Conservation (phyloP, 345 rosid genomes). For the Garcia nutans region DNA sequence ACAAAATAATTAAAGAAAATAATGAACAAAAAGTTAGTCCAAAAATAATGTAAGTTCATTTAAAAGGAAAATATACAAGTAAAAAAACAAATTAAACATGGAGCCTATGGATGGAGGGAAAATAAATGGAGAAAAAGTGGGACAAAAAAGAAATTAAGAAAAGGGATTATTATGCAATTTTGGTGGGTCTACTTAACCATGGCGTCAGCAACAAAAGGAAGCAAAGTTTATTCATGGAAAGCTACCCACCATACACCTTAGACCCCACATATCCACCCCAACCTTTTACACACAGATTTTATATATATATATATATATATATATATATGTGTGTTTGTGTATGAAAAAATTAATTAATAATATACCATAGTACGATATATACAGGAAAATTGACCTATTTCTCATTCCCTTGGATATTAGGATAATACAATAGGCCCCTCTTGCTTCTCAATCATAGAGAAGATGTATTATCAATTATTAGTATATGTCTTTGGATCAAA, state of each 20-base stretch:
- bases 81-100: too few species aligned
- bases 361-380: too few species aligned
- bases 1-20: background rate
- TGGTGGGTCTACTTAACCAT: background rate
- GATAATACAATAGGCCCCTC: constrained; percentile 13
- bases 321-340: too few species aligned
- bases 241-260: constrained; percentile 5
- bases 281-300: background rate
- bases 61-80: too few species aligned
- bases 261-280: constrained; percentile 19
- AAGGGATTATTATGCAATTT: background rate
- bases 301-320: too few species aligned
- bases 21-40: too few species aligned
- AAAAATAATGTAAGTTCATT: background rate
- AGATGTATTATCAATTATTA: background rate
- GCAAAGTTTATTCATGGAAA: constrained; percentile 13
- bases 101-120: too few species aligned
- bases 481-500: background rate
- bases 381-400: constrained; percentile 12
- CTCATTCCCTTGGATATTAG: constrained; percentile 15
- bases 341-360: too few species aligned
- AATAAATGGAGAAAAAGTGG: background rate
- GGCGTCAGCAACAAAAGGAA: constrained; percentile 37
- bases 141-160: background rate
- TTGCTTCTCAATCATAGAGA: constrained; percentile 15